Conservation (phyloP, 2,329 filamentous ascomycete genomes). For the Pezicula carpinea region DNA sequence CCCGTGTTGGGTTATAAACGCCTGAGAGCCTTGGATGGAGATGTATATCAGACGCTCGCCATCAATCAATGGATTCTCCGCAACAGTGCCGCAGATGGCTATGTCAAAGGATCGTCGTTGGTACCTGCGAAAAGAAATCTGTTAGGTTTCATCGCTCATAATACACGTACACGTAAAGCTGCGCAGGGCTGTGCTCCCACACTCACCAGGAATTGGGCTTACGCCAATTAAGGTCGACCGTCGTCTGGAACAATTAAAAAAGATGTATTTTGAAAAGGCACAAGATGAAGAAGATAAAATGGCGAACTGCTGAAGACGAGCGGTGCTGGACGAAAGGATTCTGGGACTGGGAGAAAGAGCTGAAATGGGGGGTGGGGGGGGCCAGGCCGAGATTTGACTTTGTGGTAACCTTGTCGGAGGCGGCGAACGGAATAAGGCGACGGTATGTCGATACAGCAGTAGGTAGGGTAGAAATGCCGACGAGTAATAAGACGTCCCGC, state of each 20-base stretch:
- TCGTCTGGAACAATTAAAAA: constrained; percentile 10
- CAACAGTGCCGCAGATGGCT: background rate
- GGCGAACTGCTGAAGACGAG: no score
- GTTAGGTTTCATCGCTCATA: background rate
- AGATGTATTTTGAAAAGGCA: constrained; percentile 11
- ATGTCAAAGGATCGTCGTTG: background rate
- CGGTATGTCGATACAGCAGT: no score
- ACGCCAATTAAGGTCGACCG: constrained; percentile 15
- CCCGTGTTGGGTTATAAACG: background rate
- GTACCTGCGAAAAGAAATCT: background rate
- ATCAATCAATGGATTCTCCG: background rate
- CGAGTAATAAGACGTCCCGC: no score
- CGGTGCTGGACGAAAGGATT: no score
- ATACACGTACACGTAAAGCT: constrained; percentile 3
- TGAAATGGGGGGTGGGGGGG: no score
- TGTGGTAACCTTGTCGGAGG: no score
- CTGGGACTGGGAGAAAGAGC: no score
- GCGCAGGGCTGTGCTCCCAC: background rate
- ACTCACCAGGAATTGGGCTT: constrained; percentile 4
- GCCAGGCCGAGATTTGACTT: no score
- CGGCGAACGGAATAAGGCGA: no score
- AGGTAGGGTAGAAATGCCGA: no score
- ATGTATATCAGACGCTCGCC: background rate
- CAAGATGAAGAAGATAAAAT: no score
- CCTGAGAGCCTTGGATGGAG: background rate